Evolutionary conservation across 1,284 basidiomycete species (phyloP).

Genomic region (Pseudozyma pruni): DNA sequence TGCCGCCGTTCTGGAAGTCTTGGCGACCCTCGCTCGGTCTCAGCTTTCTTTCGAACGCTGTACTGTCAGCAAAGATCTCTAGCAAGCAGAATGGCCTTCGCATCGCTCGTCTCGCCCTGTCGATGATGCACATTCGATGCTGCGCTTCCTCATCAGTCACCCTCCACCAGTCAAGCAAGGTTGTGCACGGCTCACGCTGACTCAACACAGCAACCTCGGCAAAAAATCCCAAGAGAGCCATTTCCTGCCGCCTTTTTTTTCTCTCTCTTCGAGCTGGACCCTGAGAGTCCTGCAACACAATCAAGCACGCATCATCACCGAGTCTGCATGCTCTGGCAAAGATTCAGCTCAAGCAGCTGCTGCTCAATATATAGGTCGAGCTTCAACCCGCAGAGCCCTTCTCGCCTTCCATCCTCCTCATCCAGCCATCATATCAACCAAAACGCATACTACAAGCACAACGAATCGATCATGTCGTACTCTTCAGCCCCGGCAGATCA

Average conservation of each 20-base stretch:
- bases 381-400: background rate
- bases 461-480: slow-evolving; percentile 15
- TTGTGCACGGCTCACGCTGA: slow-evolving; percentile 12
- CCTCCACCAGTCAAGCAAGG: slow-evolving; percentile 21
- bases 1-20: too few species aligned
- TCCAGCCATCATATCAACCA: background rate
- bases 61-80: background rate
- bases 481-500: slow-evolving; percentile 30
- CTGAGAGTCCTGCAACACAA: background rate
- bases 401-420: background rate
- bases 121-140: slow-evolving; percentile 4
- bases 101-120: too few species aligned
- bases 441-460: background rate
- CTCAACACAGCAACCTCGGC: slow-evolving; percentile 10
- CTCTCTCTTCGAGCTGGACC: background rate
- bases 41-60: too few species aligned
- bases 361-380: background rate
- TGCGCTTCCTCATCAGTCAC: slow-evolving; percentile 23
- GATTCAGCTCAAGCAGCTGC: slow-evolving; percentile 1
- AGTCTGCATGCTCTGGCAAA: background rate
- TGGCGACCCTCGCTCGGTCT: too few species aligned
- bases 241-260: slow-evolving; percentile 1
- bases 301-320: background rate
- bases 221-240: background rate
- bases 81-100: too few species aligned